Evolutionary conservation across 768 basidiomycete genomes (phyloP), one percentile per base, ranked within the genome.

Genomic region (Suillus brevipes): DNA sequence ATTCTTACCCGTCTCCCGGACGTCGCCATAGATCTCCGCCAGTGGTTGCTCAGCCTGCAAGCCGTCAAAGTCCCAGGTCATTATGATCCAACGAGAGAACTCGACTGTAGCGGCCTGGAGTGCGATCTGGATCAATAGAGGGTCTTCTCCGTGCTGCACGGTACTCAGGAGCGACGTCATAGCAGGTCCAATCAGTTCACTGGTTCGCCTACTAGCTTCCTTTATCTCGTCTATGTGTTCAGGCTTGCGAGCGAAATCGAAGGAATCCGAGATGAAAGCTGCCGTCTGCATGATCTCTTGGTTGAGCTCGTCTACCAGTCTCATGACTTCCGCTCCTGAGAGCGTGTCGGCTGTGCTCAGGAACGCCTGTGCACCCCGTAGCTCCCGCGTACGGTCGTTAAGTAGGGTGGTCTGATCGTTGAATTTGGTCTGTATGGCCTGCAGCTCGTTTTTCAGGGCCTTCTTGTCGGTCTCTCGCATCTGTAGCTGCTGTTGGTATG

Each of bases 241-340:
- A 0, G 58, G 68, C 18, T 66, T 65, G 38, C 75, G 75, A 14
- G 65, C 64, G 68, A 77, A 77, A 66, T 76, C 74, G 45, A 70
- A 78, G 34, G 74, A 71, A 37, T 84, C 83, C 0, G 82, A 78
- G 59, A 85, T 80, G 68, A 79, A 76, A 31, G 83, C 81, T 4
- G 80, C 71, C 14, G 75, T 74, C 65, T 86, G 85, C 45, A 82
- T 74, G 28, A 85, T 82, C 67, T 86, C 85, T 28, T 75, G 72
- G 66, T 86, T 85, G 64, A 85, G 69, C 0, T 74, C 71, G 34
- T 84, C 79, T 37, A 81, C 72, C 5, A 75, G 63, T 0, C 69
- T n/a, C 12, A 78, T 77, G 59, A 84, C 78, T 12, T 85, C 84
- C 0, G 79, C 78, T 1, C 79, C 82, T 0, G 84, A 81, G 63